These are phyloP conservation scores for Lepidium africanum DNA, from an alignment of 345 rosid genomes.

Conservation along the genomic window DNA sequence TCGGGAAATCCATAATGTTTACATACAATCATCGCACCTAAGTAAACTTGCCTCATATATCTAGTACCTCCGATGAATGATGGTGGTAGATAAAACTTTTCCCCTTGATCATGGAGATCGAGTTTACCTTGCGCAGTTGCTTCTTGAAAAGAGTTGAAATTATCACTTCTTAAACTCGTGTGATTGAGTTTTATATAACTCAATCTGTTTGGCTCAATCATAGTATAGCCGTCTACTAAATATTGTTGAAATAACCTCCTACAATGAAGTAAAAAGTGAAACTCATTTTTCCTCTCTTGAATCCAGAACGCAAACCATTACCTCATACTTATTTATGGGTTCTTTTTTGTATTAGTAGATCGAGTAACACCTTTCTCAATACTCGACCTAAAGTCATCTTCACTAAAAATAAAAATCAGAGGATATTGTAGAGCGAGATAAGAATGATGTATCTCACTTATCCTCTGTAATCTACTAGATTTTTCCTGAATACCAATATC, in stretches of 20 bases:
- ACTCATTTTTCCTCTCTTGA: neutral
- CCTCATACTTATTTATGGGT: neutral
- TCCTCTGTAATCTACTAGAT: neutral
- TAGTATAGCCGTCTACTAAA: no score
- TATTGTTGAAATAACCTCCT: no score
- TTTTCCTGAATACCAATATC: neutral
- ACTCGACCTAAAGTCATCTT: neutral
- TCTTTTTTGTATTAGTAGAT: no score
- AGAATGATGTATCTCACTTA: neutral
- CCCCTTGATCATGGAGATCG: no score
- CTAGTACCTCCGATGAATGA: no score
- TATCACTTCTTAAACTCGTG: no score
- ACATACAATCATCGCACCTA: neutral
- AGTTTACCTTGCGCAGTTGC: no score
- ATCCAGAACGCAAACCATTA: neutral
- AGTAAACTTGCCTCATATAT: neutral
- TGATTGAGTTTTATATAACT: no score
- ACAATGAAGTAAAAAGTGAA: no score
- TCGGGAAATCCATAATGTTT: neutral
- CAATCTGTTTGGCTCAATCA: no score
- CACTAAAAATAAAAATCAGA: neutral
- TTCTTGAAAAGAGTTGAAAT: no score
- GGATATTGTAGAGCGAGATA: neutral
- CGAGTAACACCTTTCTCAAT: neutral
- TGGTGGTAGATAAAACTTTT: no score